Base-by-base conservation (phyloP, 257 asterid genomes). In the Gentiana dahurica region DNA sequence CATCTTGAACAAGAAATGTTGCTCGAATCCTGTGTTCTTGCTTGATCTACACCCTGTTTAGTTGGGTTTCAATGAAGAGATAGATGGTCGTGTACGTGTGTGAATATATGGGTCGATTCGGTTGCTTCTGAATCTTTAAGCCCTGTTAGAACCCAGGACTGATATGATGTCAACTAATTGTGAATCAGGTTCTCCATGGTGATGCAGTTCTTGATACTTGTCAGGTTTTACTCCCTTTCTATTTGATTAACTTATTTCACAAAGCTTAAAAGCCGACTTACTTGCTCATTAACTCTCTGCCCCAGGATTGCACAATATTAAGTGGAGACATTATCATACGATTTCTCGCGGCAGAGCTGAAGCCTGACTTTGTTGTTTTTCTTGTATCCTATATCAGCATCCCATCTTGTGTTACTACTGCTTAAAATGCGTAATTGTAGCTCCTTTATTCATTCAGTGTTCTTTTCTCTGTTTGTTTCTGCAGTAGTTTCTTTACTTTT, bases 311-410 rank as follows among this genome's bases (percentile, higher is more conserved):
- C 84, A 87, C 98, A 12, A 91, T 91, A 73, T 69, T 91, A 71
- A 91, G 98, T 37, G 98, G 98, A 60, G 98, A 91, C 62, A 86
- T 83, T n/a, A 91, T 91, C 72, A 85, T 85, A 49, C 75, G 90
- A 50, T 83, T 85, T 77, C 78, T 91, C 49, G 96, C 96, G 49
- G 96, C 78, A 54, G 72, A 85, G 66, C 69, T 91, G 62, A 81
- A 77, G 64, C 98, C 98, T 10, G 79, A 76, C 12, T 81, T 65
- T 10, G 96, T 91, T 45, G 95, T 91, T 74, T 91, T 87, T 64
- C 96, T 91, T 54, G 98, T 91, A 91, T 87, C 96, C 96, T 15
- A 15, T 15, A 15, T 48, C 15, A 53, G 36, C n/a, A 9, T 33
- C 45, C 12, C 36, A 10, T 6, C 36, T 4, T 34, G 49, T 12